A percentile compares a stretch with the other conserved stretches of the same genome.
phyloP scores from a whole-genome alignment of 1,284 basidiomycete species.

The Ustilago xerochloae region DNA sequence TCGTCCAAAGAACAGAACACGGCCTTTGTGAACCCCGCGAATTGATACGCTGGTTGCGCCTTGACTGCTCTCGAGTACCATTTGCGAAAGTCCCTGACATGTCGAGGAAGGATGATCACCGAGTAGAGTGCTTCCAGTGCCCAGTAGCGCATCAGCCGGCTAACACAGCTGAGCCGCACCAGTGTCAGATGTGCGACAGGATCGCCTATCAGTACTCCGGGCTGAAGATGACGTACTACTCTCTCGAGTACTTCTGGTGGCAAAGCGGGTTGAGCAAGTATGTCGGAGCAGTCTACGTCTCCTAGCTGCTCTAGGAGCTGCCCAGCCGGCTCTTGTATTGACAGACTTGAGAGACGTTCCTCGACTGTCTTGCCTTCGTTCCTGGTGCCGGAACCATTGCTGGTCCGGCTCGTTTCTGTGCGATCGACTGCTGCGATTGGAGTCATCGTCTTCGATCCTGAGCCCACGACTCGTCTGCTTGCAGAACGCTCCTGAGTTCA shows the following conservation, averaged over 20 bases:
- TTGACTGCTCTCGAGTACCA: constrained; percentile 58
- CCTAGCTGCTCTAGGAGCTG: constrained; percentile 22
- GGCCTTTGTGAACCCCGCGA: constrained; percentile 51
- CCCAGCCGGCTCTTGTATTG: constrained; percentile 30
- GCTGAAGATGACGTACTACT: constrained; percentile 38
- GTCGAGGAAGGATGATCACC: constrained; percentile 61
- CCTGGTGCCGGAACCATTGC: background rate
- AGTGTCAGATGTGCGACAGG: constrained; percentile 43
- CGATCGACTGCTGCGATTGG: too few relatives aligned
- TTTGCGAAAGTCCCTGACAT: constrained; percentile 64
- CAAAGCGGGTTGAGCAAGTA: constrained; percentile 44
- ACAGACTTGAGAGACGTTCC: constrained; percentile 10
- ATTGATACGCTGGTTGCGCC: constrained; percentile 55
- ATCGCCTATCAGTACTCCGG: constrained; percentile 50
- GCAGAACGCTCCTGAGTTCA: constrained; percentile 30
- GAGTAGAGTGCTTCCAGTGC: constrained; percentile 55
- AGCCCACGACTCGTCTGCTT: constrained; percentile 26
- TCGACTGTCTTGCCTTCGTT: constrained; percentile 6
- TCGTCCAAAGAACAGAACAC: constrained; percentile 60
- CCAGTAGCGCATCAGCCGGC: constrained; percentile 50
- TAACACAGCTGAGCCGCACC: constrained; percentile 51
- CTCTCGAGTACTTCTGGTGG: constrained; percentile 58
- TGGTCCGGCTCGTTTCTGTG: too few relatives aligned
- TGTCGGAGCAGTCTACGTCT: constrained; percentile 9
- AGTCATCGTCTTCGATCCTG: constrained; percentile 27